phyloP scores from a whole-genome alignment of 2,329 filamentous ascomycete species.

The Didymella pinodella region DNA sequence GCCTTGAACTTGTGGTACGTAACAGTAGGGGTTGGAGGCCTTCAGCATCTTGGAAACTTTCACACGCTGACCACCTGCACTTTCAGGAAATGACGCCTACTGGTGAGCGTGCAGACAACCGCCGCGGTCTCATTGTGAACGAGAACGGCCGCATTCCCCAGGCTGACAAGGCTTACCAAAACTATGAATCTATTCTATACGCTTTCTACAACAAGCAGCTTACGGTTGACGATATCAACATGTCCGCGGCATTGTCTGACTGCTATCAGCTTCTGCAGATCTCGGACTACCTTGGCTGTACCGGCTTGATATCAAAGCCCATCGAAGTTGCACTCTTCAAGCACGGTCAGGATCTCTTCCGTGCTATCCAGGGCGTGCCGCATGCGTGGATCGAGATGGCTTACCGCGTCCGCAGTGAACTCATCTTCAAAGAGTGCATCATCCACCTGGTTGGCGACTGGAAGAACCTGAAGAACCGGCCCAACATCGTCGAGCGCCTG shows the following conservation, averaged over 20 bases:
- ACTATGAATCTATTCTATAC: slow-evolving; percentile 57
- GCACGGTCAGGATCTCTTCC: slow-evolving; percentile 57
- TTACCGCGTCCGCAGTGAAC: slow-evolving; percentile 55
- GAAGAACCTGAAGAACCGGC: slow-evolving; percentile 31
- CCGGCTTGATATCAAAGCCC: slow-evolving; percentile 53
- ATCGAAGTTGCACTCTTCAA: slow-evolving; percentile 59
- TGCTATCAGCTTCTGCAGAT: slow-evolving; percentile 55
- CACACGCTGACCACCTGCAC: slow-evolving; percentile 4
- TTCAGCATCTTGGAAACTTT: background rate
- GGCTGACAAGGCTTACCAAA: slow-evolving; percentile 33
- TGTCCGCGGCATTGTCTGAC: slow-evolving; percentile 52
- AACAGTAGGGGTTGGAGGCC: background rate
- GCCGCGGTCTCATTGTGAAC: slow-evolving; percentile 37
- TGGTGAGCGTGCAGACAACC: slow-evolving; percentile 38
- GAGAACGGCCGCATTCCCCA: slow-evolving; percentile 48
- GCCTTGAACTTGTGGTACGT: slow-evolving; percentile 39
- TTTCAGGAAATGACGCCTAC: slow-evolving; percentile 46
- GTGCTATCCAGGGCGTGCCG: slow-evolving; percentile 54
- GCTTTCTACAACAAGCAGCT: slow-evolving; percentile 57
- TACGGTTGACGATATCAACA: slow-evolving; percentile 50
- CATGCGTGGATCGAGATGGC: slow-evolving; percentile 57
- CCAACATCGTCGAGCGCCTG: slow-evolving; percentile 24
- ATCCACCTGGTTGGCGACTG: slow-evolving; percentile 57
- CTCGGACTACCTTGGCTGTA: slow-evolving; percentile 57
- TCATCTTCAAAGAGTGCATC: slow-evolving; percentile 56